Percentiles rank a stretch among this genome's conserved stretches.
phyloP scores from a whole-genome alignment of 176 grass and related monocot species.

The bread wheat (Triticum aestivum) region IWGSC_CS_RefSeq_v2.1 NC_057811.1:459873371-459873870 shows the following conservation, averaged over 20 bases:
- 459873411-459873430: conserved; percentile 73
- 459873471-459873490: background rate
- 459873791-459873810: conserved; percentile 76
- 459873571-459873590: background rate
- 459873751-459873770: background rate
- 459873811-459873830: conserved; percentile 17
- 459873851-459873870: conserved; percentile 60
- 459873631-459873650: conserved; percentile 47
- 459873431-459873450: conserved; percentile 58
- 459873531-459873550: conserved; percentile 38
- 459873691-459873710: conserved; percentile 18
- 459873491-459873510: conserved; percentile 11
- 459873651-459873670: conserved; percentile 41
- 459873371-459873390: conserved; percentile 39
- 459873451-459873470: conserved; percentile 50
- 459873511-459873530: background rate
- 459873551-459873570: conserved; percentile 27
- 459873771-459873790: conserved; percentile 28
- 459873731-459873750: background rate
- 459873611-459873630: conserved; percentile 38
- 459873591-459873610: conserved; percentile 15
- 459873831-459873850: too few relatives aligned
- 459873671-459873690: conserved; percentile 25
- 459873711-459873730: background rate
- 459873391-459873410: conserved; percentile 41